Percentiles rank a stretch among this genome's conserved stretches.
Evolutionary conservation across 1,284 basidiomycete species (phyloP).

Genomic region (Trametes versicolor): DNA sequence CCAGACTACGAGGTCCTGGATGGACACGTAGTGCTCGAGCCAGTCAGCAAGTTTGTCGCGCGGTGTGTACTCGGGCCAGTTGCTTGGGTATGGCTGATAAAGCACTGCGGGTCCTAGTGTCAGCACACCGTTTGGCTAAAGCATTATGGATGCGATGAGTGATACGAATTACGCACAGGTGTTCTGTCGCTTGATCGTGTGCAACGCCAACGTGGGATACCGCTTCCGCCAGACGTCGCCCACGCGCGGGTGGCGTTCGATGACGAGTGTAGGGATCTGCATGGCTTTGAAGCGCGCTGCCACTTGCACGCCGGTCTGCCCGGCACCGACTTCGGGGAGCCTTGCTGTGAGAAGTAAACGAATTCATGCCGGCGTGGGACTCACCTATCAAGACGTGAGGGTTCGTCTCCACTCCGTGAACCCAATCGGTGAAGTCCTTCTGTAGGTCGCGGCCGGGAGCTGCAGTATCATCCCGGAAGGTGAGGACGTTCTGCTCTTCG

Average conservation of each 20-base stretch:
- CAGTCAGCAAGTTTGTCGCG: slow-evolving; percentile 63
- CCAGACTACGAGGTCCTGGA: slow-evolving; percentile 74
- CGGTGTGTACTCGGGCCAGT: slow-evolving; percentile 43
- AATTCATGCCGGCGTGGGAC: slow-evolving; percentile 1
- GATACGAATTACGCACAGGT: slow-evolving; percentile 41
- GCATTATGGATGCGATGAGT: neutral
- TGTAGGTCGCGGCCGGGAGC: slow-evolving; percentile 21
- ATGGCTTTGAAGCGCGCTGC: slow-evolving; percentile 62
- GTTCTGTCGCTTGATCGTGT: slow-evolving; percentile 51
- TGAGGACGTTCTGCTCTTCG: slow-evolving; percentile 38
- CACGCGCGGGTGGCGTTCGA: slow-evolving; percentile 56
- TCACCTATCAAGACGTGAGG: slow-evolving; percentile 44
- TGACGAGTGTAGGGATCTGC: slow-evolving; percentile 56
- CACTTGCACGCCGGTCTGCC: slow-evolving; percentile 61
- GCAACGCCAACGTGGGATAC: slow-evolving; percentile 61
- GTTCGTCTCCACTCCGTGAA: slow-evolving; percentile 34
- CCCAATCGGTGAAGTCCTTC: slow-evolving; percentile 33
- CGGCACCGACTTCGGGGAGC: slow-evolving; percentile 54
- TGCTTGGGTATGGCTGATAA: slow-evolving; percentile 43
- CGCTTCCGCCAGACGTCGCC: slow-evolving; percentile 65
- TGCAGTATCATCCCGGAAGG: slow-evolving; percentile 23
- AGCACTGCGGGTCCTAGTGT: slow-evolving; percentile 45
- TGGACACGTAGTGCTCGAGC: slow-evolving; percentile 69
- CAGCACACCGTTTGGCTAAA: neutral
- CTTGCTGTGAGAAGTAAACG: neutral